Evolutionary conservation across 1,139 yeast genomes (phyloP), one percentile per base, ranked within the genome.

Genomic region (Saccharomycopsis phalli): DNA sequence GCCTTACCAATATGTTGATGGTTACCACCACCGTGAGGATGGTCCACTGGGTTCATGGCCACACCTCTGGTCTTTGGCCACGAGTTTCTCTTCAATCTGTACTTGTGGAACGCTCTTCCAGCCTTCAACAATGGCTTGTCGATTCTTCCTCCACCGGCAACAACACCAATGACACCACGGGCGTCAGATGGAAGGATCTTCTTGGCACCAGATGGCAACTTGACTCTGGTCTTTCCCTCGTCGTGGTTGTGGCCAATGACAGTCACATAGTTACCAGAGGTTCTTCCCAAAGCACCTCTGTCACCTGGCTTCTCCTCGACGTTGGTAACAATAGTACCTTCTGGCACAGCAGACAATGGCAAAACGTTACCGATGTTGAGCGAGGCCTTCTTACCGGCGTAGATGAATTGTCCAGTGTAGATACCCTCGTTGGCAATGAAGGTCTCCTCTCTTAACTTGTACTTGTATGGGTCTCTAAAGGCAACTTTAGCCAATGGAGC

Each of bases 11-110:
- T 91, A 72, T 91, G 98, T 80, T 91, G 98, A 76, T 91, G 98
- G 96, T 91, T 91, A 91, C 98, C 98, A 88, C 98, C 98, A 83
- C 98, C 98, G 72, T 88, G 97, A 69, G 97, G 97, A 78, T 88
- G 97, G 71, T 88, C 97, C 68, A 88, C 97, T 72, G 97, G 97
- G 77, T 87, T 80, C 95, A 87, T 87, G 69, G 95, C 95, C 69
- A 87, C 96, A 87, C 96, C 97, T 77, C 96, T 86, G 67, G 96
- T 88, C 83, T 83, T 86, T 74, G 96, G 96, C 96, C 96, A 87
- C 57, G 95, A 84, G 94, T 88, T 84, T 76, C 96, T 81, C 93
- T 88, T 87, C 63, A 86, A 94, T 76, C 74, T 86, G 91, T 80
- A 86, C 78, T 91, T 91, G 87, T 87, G 95, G 95, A 78, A 88